Evolutionary conservation across 1,284 basidiomycete genomes (phyloP).

Genomic region (Irpex sp.): DNA sequence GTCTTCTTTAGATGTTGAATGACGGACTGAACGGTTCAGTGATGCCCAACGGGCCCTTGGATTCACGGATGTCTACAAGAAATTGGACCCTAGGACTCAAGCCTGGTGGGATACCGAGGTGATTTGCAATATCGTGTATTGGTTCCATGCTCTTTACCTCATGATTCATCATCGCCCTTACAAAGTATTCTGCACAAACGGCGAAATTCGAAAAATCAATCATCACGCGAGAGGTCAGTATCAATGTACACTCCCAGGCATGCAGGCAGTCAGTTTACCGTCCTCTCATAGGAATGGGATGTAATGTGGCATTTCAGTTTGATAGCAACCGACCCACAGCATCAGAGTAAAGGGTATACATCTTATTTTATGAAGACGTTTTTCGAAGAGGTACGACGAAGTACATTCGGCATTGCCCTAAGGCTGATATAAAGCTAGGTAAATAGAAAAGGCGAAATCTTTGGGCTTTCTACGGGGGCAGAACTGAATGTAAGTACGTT

Average conservation of each 20-base stretch:
- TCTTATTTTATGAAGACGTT: background rate
- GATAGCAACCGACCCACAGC: background rate
- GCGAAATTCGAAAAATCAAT: background rate
- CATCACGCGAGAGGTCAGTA: background rate
- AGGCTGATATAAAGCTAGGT: background rate
- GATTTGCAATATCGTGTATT: background rate
- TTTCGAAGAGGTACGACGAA: background rate
- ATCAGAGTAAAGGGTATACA: background rate
- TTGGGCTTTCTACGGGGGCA: background rate
- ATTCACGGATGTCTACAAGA: background rate
- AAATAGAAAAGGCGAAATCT: background rate
- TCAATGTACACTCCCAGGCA: background rate
- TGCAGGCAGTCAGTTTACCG: background rate
- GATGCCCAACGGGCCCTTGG: background rate
- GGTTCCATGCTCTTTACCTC: background rate
- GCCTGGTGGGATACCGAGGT: background rate
- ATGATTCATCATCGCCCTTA: background rate
- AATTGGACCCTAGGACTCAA: background rate
- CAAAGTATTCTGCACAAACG: background rate
- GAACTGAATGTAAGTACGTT: background rate
- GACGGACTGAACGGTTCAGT: background rate
- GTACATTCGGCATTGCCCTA: background rate
- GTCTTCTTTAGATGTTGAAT: background rate
- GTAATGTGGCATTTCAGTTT: background rate
- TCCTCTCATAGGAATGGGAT: background rate